phyloP scores from a whole-genome alignment of 2,329 filamentous ascomycete species.

The Cadophora sp. region DNA sequence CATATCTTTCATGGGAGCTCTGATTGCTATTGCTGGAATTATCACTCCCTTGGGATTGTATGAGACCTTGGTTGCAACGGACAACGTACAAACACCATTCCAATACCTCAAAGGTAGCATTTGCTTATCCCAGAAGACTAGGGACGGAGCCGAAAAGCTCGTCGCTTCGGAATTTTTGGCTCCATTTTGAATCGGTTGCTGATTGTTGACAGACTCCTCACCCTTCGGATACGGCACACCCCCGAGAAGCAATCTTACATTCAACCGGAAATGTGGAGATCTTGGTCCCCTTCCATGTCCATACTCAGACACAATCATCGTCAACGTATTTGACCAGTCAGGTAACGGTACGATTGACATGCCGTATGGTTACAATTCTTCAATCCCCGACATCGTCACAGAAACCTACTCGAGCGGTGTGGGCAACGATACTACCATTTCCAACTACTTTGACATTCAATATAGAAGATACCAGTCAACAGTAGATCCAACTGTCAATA shows the following conservation, averaged over 20 bases:
- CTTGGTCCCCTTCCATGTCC: conserved; percentile 27
- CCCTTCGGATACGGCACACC: conserved; percentile 51
- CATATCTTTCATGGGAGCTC: conserved; percentile 41
- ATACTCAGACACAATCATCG: conserved; percentile 36
- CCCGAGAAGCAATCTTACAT: conserved; percentile 44
- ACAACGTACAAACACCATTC: conserved; percentile 43
- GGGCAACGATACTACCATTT: conserved; percentile 44
- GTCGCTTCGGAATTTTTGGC: not conserved
- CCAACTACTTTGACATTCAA: conserved; percentile 54
- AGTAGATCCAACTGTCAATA: conserved; percentile 40
- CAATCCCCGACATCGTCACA: conserved; percentile 45
- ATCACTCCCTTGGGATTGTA: conserved; percentile 55
- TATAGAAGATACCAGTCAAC: conserved; percentile 39
- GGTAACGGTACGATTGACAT: conserved; percentile 36
- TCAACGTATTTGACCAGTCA: conserved; percentile 28
- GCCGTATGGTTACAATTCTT: conserved; percentile 36
- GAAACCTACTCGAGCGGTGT: conserved; percentile 50
- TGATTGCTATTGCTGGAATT: conserved; percentile 52
- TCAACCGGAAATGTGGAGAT: conserved; percentile 45
- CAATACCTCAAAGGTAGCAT: conserved; percentile 43
- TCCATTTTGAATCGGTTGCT: not conserved
- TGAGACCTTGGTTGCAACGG: conserved; percentile 45
- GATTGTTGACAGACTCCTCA: conserved; percentile 43
- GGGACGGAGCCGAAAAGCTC: not conserved
- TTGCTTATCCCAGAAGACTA: not conserved